phyloP scores from a whole-genome alignment of 495 filamentous ascomycete genomes.

The Aspergillus saccharolyticus region DNA sequence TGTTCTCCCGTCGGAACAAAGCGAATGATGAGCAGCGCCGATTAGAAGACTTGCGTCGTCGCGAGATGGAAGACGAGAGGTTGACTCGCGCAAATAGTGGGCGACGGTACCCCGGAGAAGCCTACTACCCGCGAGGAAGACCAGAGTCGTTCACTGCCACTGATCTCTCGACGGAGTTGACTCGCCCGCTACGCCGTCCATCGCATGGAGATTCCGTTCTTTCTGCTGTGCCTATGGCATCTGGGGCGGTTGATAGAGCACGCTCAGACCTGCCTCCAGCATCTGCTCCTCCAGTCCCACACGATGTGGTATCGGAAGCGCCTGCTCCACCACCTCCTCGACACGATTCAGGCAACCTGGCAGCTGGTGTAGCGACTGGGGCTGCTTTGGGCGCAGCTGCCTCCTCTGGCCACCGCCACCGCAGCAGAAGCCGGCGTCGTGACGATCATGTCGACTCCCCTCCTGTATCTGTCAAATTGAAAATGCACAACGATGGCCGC shows the following conservation, averaged over 20 bases:
- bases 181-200: slow-evolving; percentile 31
- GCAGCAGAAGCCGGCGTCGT: slow-evolving; percentile 35
- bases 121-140: slow-evolving; percentile 52
- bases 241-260: slow-evolving; percentile 29
- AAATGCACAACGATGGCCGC: slow-evolving; percentile 72
- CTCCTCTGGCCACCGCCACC: slow-evolving; percentile 34
- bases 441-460: slow-evolving; percentile 47
- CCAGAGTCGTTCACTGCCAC: slow-evolving; percentile 41
- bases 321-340: slow-evolving; percentile 36
- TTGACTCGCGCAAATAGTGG: slow-evolving; percentile 50
- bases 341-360: slow-evolving; percentile 31
- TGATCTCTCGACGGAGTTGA: slow-evolving; percentile 43
- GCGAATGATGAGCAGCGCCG: slow-evolving; percentile 60
- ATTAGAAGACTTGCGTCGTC: slow-evolving; percentile 53
- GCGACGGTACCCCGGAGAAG: slow-evolving; percentile 54
- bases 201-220: slow-evolving; percentile 29
- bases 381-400: slow-evolving; percentile 31
- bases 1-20: slow-evolving; percentile 56
- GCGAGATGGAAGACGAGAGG: slow-evolving; percentile 57
- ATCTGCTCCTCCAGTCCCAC: slow-evolving; percentile 44
- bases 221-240: slow-evolving; percentile 30
- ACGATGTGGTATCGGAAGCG: slow-evolving; percentile 49
- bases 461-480: slow-evolving; percentile 73
- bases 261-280: slow-evolving; percentile 41
- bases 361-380: slow-evolving; percentile 41